Evolutionary conservation across 1,284 basidiomycete genomes (phyloP).

Genomic region (Xerocomus minutiporus): DNA sequence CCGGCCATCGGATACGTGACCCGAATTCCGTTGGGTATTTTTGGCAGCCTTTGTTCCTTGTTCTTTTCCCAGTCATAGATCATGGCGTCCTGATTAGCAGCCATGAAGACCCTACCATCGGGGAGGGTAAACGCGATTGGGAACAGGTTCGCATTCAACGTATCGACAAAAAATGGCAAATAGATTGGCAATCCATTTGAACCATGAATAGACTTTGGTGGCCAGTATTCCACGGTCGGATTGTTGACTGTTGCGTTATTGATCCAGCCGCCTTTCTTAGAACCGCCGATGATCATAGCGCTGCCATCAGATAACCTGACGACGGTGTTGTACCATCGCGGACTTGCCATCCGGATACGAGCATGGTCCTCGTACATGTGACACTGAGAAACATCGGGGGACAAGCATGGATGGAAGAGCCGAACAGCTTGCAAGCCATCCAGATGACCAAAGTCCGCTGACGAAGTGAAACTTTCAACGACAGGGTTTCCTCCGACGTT

Average conservation of each 20-base stretch:
- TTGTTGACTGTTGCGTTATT: constrained; percentile 76
- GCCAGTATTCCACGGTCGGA: constrained; percentile 77
- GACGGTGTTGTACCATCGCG: constrained; percentile 75
- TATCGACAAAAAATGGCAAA: constrained; percentile 63
- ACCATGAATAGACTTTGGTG: constrained; percentile 65
- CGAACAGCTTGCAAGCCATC: constrained; percentile 74
- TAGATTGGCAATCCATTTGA: constrained; percentile 62
- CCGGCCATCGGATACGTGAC: constrained; percentile 82
- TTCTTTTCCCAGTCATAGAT: constrained; percentile 74
- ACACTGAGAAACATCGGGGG: constrained; percentile 46
- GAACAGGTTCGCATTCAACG: constrained; percentile 77
- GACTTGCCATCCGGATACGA: constrained; percentile 62
- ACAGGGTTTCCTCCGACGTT: constrained; percentile 78
- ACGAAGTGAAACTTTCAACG: constrained; percentile 53
- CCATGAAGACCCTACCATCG: constrained; percentile 69
- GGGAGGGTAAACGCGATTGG: constrained; percentile 75
- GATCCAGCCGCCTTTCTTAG: constrained; percentile 76
- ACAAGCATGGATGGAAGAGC: constrained; percentile 66
- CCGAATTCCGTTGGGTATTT: constrained; percentile 73
- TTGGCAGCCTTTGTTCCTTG: constrained; percentile 59
- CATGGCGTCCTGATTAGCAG: constrained; percentile 75
- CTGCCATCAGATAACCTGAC: constrained; percentile 70
- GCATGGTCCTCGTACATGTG: constrained; percentile 62
- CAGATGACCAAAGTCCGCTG: constrained; percentile 71
- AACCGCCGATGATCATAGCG: constrained; percentile 77